These are phyloP conservation scores for Penicillium corylophilum DNA, from an alignment of 2,329 filamentous ascomycete genomes.

Conservation along the genomic window DNA sequence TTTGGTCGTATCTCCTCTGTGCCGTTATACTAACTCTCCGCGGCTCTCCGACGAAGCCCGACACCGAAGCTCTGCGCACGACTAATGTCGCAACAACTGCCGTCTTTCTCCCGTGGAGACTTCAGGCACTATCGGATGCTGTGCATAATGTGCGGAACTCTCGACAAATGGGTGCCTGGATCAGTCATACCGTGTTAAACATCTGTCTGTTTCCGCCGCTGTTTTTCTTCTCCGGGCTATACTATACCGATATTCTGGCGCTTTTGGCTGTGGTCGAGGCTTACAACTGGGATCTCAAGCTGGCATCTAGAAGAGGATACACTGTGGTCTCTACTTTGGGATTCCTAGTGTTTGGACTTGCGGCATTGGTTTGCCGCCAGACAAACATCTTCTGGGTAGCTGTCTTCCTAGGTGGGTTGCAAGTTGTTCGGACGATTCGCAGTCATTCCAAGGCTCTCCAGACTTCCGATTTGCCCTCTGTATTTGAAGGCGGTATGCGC, in stretches of 20 bases:
- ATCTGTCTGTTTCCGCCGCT: slow-evolving; percentile 81
- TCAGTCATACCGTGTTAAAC: slow-evolving; percentile 62
- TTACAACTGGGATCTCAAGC: slow-evolving; percentile 56
- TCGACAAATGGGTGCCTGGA: slow-evolving; percentile 31
- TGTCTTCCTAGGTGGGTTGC: slow-evolving; percentile 48
- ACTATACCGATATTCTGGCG: slow-evolving; percentile 90
- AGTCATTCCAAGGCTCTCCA: slow-evolving; percentile 26
- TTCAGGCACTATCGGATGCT: slow-evolving; percentile 55
- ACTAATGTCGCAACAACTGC: slow-evolving; percentile 40
- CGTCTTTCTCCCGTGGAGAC: slow-evolving; percentile 47
- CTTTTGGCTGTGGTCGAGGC: slow-evolving; percentile 70
- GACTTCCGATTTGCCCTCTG: slow-evolving; percentile 27
- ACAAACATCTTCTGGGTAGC: slow-evolving; percentile 96
- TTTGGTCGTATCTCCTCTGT: slow-evolving; percentile 50
- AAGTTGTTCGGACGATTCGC: slow-evolving; percentile 39
- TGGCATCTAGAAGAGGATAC: slow-evolving; percentile 22
- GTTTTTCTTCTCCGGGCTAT: slow-evolving; percentile 94
- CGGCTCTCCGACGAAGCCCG: slow-evolving; percentile 33
- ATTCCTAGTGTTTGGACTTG: slow-evolving; percentile 59
- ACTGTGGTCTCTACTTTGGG: slow-evolving; percentile 27
- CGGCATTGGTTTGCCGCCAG: slow-evolving; percentile 76
- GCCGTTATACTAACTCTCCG: slow-evolving; percentile 23
- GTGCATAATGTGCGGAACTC: slow-evolving; percentile 37
- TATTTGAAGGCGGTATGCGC: slow-evolving; percentile 33
- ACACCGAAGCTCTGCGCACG: slow-evolving; percentile 35